Percentiles rank a stretch among this genome's conserved stretches.
These are phyloP conservation scores for Colletotrichum shisoi DNA, from an alignment of 2,329 filamentous ascomycete species.

Conservation along the genomic window DNA sequence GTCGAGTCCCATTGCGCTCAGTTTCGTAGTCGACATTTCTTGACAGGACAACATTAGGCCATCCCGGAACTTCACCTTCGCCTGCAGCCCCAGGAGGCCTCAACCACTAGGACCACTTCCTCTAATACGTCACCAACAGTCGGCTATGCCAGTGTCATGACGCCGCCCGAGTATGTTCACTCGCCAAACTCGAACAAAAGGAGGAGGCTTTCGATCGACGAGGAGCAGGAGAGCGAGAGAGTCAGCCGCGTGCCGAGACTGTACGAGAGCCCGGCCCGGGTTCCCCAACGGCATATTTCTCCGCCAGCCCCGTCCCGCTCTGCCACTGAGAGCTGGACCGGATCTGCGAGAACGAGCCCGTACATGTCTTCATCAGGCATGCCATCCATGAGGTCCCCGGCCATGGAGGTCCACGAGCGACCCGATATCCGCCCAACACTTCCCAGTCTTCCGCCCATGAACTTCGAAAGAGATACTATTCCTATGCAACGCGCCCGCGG, in stretches of 20 bases:
- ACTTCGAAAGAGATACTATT: conserved; percentile 49
- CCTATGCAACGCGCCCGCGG: conserved; percentile 47
- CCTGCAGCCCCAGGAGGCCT: conserved; percentile 47
- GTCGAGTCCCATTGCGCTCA: background rate
- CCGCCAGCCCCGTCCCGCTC: conserved; percentile 45
- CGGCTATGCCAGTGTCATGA: conserved; percentile 45
- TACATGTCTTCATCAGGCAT: conserved; percentile 46
- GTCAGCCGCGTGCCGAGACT: conserved; percentile 58
- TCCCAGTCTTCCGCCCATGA: conserved; percentile 53
- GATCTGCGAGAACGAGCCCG: conserved; percentile 48
- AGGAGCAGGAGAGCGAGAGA: conserved; percentile 51
- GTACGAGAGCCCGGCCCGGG: conserved; percentile 51
- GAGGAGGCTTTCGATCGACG: conserved; percentile 55
- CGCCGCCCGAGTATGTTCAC: conserved; percentile 59
- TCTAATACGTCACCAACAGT: conserved; percentile 49
- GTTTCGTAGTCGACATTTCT: conserved; percentile 18
- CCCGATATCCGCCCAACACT: conserved; percentile 50
- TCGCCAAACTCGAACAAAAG: conserved; percentile 60
- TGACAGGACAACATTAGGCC: conserved; percentile 45
- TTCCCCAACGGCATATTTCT: conserved; percentile 49
- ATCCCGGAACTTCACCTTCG: conserved; percentile 57
- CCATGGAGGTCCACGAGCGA: conserved; percentile 49
- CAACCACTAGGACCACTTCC: conserved; percentile 45
- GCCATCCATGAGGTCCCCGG: conserved; percentile 46
- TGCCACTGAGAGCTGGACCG: conserved; percentile 50